Base-by-base conservation (phyloP, 78 protist species). In the Dictyostelium discoideum region DNA sequence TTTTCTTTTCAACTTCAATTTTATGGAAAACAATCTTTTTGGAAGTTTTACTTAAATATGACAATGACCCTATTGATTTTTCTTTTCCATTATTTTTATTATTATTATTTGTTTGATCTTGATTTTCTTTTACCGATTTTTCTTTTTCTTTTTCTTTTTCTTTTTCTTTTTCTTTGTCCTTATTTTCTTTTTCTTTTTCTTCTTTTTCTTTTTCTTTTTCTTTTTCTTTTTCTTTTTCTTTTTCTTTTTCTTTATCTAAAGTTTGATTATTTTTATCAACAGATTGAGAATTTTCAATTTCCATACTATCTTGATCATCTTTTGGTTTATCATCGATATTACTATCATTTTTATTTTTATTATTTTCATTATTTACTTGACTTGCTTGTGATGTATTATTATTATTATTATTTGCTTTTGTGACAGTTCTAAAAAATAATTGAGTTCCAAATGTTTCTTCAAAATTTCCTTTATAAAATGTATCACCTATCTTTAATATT, bases 401-500 rank as follows among this genome's bases (percentile, higher is more conserved):
- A 32, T 32, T 32, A 32, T 77, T 77, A 16, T 40, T 77, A 40
- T 77, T 77, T 0, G 20, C 6, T 39, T 18, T 32, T 39, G 46
- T 76, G 5, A 39, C 82, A 11, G 32, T 77, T 57, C 26, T 82
- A 82, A 82, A 82, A 82, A 82, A 82, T 54, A 82, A 32, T 82
- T 82, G 69, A 8, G 86, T 82, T 13, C 86, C 86, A 82, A 40
- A 82, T 5, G 74, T 57, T 5, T 82, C 76, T 48, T 46, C 69
- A 82, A 46, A 82, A 54, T 82, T 5, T 29, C 86, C 86, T 32
- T 20, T n/a, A 82, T 82, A 82, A 57, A 82, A 82, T 54, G 37
- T 32, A 29, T 46, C 57, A 82, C 86, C 86, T 37, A 82, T 82
- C 37, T 82, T 82, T 57, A 82, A 29, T 57, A 82, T 82, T 82